Evolutionary conservation across 306 rosid genomes (phyloP).

Genomic region (Rosa lucieae): DNA sequence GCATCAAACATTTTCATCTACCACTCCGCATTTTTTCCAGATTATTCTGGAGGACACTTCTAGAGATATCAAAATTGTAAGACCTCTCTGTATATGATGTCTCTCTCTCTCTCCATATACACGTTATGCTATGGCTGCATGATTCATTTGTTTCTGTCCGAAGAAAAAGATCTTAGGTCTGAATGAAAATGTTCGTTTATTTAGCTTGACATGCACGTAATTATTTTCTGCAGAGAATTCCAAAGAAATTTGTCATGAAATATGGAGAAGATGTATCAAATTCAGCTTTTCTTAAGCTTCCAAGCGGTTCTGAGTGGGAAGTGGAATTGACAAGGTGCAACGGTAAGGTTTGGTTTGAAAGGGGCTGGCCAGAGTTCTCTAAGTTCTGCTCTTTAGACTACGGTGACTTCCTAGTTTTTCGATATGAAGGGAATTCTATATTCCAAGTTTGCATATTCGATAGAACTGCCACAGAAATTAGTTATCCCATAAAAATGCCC

Average conservation of each 20-base stretch:
- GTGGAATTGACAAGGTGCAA: constrained; percentile 4
- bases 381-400: background rate
- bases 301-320: constrained; percentile 6
- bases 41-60: background rate
- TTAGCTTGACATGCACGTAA: background rate
- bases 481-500: background rate
- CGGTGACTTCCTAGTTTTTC: constrained; percentile 3
- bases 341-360: constrained; percentile 9
- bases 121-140: background rate
- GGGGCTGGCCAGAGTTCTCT: constrained; percentile 15
- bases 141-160: background rate
- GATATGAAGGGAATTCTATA: background rate
- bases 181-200: background rate
- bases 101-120: too few species aligned
- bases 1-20: background rate
- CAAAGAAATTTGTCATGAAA: constrained; percentile 10
- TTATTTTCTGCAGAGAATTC: background rate
- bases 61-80: background rate
- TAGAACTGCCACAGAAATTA: constrained; percentile 1
- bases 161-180: background rate
- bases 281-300: background rate
- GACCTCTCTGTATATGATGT: background rate
- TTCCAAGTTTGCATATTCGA: constrained; percentile 16
- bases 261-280: background rate
- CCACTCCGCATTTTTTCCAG: constrained; percentile 10